phyloP scores from a whole-genome alignment of 805 yeast genomes.

The Nakazawaea holstii region DNA sequence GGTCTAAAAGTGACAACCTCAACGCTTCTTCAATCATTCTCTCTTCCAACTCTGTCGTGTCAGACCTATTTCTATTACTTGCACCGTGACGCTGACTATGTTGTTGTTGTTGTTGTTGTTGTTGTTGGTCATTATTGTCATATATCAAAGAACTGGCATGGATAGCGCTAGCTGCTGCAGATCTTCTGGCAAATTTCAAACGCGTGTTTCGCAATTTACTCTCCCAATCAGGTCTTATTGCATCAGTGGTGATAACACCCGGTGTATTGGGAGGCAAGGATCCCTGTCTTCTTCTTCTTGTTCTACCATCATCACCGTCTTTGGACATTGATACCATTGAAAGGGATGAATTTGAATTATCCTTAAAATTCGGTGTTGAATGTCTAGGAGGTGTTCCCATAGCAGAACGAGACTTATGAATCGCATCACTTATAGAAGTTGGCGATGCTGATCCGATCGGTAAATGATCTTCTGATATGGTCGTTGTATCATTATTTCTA shows the following conservation, averaged over 20 bases:
- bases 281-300: conserved; percentile 32
- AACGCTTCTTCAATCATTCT: conserved; percentile 84
- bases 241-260: conserved; percentile 73
- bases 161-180: conserved; percentile 92
- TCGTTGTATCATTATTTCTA: conserved; percentile 15
- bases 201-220: conserved; percentile 65
- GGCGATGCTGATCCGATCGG: conserved; percentile 2
- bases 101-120: conserved; percentile 13
- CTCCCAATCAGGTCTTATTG: conserved; percentile 92
- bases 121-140: conserved; percentile 16
- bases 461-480: conserved; percentile 20
- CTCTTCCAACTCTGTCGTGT: conserved; percentile 50
- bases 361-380: not conserved
- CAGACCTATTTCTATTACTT: conserved; percentile 16
- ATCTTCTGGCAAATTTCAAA: conserved; percentile 70
- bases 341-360: not conserved
- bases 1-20: conserved; percentile 64
- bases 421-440: conserved; percentile 19
- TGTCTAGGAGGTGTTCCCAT: conserved; percentile 22
- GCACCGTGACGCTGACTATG: conserved; percentile 12
- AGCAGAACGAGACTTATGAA: conserved; percentile 22
- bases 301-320: not conserved
- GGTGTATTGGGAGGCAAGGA: conserved; percentile 65
- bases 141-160: conserved; percentile 80
- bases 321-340: not conserved